Base-by-base conservation (phyloP, 2,329 filamentous ascomycete species). In the Emmonsiellopsis sp. region DNA sequence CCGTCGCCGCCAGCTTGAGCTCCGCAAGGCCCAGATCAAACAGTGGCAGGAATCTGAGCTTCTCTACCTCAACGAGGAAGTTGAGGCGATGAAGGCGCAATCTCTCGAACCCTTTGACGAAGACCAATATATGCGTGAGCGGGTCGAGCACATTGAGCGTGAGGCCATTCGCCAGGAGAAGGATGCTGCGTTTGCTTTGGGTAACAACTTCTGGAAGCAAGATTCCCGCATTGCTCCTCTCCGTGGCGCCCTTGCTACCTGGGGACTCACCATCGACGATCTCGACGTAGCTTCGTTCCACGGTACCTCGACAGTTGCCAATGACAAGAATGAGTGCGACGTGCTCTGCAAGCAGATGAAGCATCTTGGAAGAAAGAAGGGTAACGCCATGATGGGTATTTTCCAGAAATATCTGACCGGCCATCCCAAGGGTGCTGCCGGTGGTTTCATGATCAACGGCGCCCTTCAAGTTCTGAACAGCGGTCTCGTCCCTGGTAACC, bases 361-460 rank as follows among this genome's bases (percentile, higher is more conserved):
- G 63, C 94, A 98, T 69, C 85, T 98, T 51, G 93, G 93, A 61
- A 88, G 93, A 64, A 86, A 85, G 74, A 96, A 96, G 84, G 93
- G 94, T 66, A 98, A 98, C 67, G 91, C 93, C 34, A 79, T 98
- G 11, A 75, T 97, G 60, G 93, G 91, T 77, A 91, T 98, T 70
- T 98, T 97, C 87, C 93, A 98, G 76, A 98, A 98, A 76, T 97
- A 94, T 73, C 84, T 98, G 57, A 98, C 94, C 52, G 93, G 93
- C 72, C 93, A 98, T 71, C 93, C 93, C 66, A 98, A 98, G 84
- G 93, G 93, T 85, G 92, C 93, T 65, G 93, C 93, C 56, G 93
- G 93, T 78, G 93, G 92, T 48, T 98, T 93, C 91, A 98, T 98
- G 93, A 85, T 98, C 81, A 98, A 98, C 78, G 93, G 93, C 61